Conservation (phyloP, 2,329 filamentous ascomycete genomes). For the Madurella mycetomatis region DNA sequence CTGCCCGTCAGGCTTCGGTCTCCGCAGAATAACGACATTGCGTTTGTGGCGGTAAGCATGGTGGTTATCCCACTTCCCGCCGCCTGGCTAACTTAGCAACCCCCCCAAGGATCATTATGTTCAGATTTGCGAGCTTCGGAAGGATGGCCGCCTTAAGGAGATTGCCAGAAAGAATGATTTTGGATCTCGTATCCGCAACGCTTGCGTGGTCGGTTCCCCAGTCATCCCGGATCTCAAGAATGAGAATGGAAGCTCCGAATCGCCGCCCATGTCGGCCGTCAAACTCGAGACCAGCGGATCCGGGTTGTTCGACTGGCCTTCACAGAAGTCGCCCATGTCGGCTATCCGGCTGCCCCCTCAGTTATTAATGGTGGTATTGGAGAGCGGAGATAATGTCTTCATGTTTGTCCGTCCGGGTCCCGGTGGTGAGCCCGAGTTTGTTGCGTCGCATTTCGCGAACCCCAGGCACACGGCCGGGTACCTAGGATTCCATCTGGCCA, state of each 20-base stretch:
- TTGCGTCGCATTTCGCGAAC: slow-evolving; percentile 54
- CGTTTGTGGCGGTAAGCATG: slow-evolving; percentile 70
- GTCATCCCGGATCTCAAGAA: slow-evolving; percentile 29
- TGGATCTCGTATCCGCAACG: slow-evolving; percentile 71
- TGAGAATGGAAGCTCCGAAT: slow-evolving; percentile 24
- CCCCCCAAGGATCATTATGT: slow-evolving; percentile 69
- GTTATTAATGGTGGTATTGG: slow-evolving; percentile 70
- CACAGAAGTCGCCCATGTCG: slow-evolving; percentile 8
- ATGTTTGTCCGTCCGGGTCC: slow-evolving; percentile 56
- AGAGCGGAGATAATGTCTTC: slow-evolving; percentile 70
- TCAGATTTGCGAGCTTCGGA: slow-evolving; percentile 70
- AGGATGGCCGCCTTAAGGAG: slow-evolving; percentile 66
- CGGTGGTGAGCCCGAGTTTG: slow-evolving; percentile 53
- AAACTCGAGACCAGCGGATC: slow-evolving; percentile 39
- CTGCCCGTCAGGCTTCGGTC: slow-evolving; percentile 75
- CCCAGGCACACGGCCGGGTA: slow-evolving; percentile 54
- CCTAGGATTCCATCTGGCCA: slow-evolving; percentile 63
- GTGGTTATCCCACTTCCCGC: background rate
- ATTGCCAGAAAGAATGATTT: slow-evolving; percentile 78
- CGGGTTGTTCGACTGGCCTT: slow-evolving; percentile 3
- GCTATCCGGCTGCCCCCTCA: slow-evolving; percentile 62
- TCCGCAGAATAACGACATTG: slow-evolving; percentile 69
- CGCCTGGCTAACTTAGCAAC: slow-evolving; percentile 7
- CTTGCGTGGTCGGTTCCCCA: slow-evolving; percentile 64
- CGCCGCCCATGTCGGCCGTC: slow-evolving; percentile 16